Base-by-base conservation (phyloP, 805 yeast species). In the Starmerella cellae region DNA sequence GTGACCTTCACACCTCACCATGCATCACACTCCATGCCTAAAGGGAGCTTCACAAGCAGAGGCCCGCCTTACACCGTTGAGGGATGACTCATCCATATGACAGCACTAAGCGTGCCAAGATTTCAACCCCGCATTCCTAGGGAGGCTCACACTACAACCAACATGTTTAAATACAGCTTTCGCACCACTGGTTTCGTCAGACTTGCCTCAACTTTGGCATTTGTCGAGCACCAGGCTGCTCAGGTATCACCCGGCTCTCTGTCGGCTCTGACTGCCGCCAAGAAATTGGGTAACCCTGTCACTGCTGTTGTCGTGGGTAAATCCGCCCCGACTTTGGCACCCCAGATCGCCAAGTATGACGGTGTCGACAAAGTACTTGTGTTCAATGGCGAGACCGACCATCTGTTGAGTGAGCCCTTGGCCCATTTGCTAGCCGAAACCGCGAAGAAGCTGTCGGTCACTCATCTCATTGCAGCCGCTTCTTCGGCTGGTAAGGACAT, bases 401-500 rank as follows among this genome's bases (percentile, higher is more conserved):
- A 59, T 46, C 54, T 73, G 38, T 69, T 84, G 35, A 91, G 97
- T 5, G 98, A 88, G 63, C 73, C 74, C 54, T 65, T 81, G 36
- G 68, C 94, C 5, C 85, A 91, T n/a, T 63, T 84, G 42, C 44
- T 75, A 54, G 66, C 68, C 49, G 61, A 68, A 47, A 55, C 73
- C 33, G 59, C 78, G 39, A 62, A 66, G 49, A 41, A 46, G 33
- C 61, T 56, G 20, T 70, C 65, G 23, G 71, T 67, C 62, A 73
- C 81, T 14, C 93, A 85, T 60, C 77, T 91, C 45, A 65, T 88
- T 17, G 74, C 79, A 11, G 74, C 94, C 4, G 82, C 88, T 31
- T 77, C 93, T n/a, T 75, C 94, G 1, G 78, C 79, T 19, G 95
- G 96, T 39, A 85, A 87, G 61, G 79, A 79, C 47, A 65, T 87